Evolutionary conservation across 176 grass and related monocot genomes (phyloP).

Genomic region (Aegilops longissima): DNA sequence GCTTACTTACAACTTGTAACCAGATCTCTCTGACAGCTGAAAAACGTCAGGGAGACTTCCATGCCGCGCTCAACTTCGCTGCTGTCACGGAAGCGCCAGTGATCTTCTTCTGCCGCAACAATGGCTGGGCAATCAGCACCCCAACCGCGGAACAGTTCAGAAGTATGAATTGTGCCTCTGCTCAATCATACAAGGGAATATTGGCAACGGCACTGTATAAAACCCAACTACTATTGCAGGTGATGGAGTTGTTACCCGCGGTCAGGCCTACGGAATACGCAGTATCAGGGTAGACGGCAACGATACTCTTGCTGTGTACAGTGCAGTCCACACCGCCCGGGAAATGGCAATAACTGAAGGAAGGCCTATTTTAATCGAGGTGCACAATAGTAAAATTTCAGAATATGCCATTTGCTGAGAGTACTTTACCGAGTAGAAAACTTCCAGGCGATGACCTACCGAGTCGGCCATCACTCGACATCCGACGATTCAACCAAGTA

Average conservation of each 20-base stretch:
- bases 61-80: slow-evolving; percentile 89
- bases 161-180: slow-evolving; percentile 44
- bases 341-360: slow-evolving; percentile 85
- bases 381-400: slow-evolving; percentile 17
- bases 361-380: slow-evolving; percentile 92
- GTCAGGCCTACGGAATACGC: slow-evolving; percentile 90
- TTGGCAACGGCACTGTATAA: background rate
- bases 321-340: slow-evolving; percentile 75
- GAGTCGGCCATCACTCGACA: slow-evolving; percentile 95
- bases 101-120: slow-evolving; percentile 97
- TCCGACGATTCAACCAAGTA: slow-evolving; percentile 99
- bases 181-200: background rate
- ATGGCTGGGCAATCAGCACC: slow-evolving; percentile 99
- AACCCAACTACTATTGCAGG: slow-evolving; percentile 51
- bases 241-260: slow-evolving; percentile 76
- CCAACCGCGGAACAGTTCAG: slow-evolving; percentile 86
- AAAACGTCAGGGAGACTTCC: slow-evolving; percentile 80
- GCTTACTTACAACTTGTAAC: background rate
- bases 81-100: slow-evolving; percentile 82
- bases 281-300: slow-evolving; percentile 91
- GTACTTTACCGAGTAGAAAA: slow-evolving; percentile 3
- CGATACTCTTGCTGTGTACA: slow-evolving; percentile 92
- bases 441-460: slow-evolving; percentile 87
- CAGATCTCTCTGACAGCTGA: slow-evolving; percentile 29
- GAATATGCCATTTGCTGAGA: background rate